A percentile compares a stretch with the other conserved stretches of the same genome.
Evolutionary conservation across 345 rosid genomes (phyloP).

Genomic region (Erucastrum elatum): DNA sequence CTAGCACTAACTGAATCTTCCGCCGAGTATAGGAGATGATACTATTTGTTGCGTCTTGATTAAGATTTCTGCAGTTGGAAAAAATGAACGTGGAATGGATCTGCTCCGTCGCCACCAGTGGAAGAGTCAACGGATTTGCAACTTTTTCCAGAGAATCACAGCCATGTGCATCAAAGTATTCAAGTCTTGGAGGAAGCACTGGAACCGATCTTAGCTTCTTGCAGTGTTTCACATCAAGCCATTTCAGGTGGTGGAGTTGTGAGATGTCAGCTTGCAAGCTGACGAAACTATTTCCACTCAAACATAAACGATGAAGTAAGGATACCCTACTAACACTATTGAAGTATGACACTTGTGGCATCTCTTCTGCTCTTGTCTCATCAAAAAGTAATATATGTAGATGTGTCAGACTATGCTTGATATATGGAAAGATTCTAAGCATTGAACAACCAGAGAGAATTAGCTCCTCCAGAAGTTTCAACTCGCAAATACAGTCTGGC

Average conservation of each 20-base stretch:
- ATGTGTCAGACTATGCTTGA: not conserved
- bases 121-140: not conserved
- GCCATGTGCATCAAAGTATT: conserved; percentile 5
- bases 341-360: not conserved
- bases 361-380: not conserved
- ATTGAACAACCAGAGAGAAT: conserved; percentile 4
- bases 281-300: conserved; percentile 2
- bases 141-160: conserved; percentile 12
- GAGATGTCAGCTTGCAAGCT: not conserved
- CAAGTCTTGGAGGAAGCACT: conserved; percentile 11
- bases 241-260: not conserved
- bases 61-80: conserved; percentile 2
- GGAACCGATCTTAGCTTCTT: not conserved
- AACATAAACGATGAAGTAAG: not conserved
- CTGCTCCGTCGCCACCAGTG: not conserved
- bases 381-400: not conserved
- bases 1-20: not conserved
- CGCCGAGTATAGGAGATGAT: not conserved
- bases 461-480: not conserved
- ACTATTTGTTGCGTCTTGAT: not conserved
- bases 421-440: not conserved
- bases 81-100: conserved; percentile 1
- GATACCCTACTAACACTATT: not conserved
- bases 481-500: not conserved
- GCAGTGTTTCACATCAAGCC: conserved; percentile 4